These are phyloP conservation scores for Yamadazyma atlantica DNA, from an alignment of 1,139 yeast species.

Conservation along the genomic window DNA sequence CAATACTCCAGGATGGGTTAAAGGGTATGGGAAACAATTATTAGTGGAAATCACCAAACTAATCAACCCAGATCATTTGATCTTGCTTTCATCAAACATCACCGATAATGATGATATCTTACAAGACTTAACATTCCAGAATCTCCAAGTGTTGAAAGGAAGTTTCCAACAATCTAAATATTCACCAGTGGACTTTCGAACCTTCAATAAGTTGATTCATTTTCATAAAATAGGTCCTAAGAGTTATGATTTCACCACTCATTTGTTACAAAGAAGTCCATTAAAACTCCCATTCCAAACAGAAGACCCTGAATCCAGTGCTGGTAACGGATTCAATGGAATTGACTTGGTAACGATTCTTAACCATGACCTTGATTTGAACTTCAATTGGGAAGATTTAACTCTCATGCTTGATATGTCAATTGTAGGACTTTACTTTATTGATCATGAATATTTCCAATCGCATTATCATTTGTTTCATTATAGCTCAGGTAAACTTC, in stretches of 20 bases:
- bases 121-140: constrained; percentile 20
- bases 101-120: constrained; percentile 29
- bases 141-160: constrained; percentile 25
- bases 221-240: constrained; percentile 42
- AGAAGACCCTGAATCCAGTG: constrained; percentile 9
- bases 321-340: constrained; percentile 25
- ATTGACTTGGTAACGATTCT: constrained; percentile 37
- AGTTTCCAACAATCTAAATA: constrained; percentile 33
- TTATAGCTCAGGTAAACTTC: constrained; percentile 11
- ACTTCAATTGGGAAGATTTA: constrained; percentile 39
- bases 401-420: constrained; percentile 52
- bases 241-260: constrained; percentile 46
- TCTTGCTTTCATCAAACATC: constrained; percentile 29
- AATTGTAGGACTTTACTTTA: constrained; percentile 47
- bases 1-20: constrained; percentile 93
- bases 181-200: constrained; percentile 54
- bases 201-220: constrained; percentile 49
- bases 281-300: constrained; percentile 44
- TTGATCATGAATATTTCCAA: constrained; percentile 21
- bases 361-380: constrained; percentile 25
- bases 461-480: constrained; percentile 6
- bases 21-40: constrained; percentile 79
- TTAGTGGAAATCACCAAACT: constrained; percentile 47
- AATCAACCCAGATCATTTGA: constrained; percentile 55
- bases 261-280: constrained; percentile 51